Evolutionary conservation across 148 eudicot genomes (phyloP).

Genomic region (Rhododendron ovatum): DNA sequence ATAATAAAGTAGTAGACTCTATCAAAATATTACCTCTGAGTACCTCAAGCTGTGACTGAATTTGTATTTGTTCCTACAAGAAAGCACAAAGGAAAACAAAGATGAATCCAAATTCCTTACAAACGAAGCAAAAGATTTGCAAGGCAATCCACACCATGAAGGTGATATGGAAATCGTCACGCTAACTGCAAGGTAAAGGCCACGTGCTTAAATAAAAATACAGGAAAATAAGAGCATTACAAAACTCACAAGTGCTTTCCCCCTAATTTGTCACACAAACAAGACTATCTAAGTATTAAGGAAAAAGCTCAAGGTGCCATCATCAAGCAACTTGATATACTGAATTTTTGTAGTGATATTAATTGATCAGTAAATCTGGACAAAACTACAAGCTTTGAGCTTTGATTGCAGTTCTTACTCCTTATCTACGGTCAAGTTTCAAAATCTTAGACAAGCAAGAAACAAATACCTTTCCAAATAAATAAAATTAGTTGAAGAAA

Average conservation of each 20-base stretch:
- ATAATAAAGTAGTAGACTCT: background rate
- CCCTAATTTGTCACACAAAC: background rate
- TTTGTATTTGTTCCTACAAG: constrained; percentile 40
- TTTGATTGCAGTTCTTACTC: background rate
- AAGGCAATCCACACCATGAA: background rate
- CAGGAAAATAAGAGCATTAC: background rate
- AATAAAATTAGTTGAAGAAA: background rate
- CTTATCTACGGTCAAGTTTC: background rate
- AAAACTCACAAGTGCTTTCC: background rate
- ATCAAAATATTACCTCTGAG: constrained; percentile 44
- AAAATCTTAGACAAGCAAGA: background rate
- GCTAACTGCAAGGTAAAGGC: background rate
- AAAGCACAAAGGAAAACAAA: background rate
- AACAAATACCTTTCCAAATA: background rate
- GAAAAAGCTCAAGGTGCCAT: background rate
- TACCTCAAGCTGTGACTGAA: constrained; percentile 57
- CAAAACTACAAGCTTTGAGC: background rate
- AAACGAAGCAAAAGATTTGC: background rate
- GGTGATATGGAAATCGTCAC: background rate
- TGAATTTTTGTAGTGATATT: background rate
- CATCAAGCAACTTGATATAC: background rate
- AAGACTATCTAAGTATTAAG: background rate
- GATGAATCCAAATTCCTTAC: background rate
- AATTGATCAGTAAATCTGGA: background rate
- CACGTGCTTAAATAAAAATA: background rate